Percentiles rank a stretch among this genome's conserved stretches.
Evolutionary conservation across 257 asterid species (phyloP).

Genomic region (Cinchona pubescens): DNA sequence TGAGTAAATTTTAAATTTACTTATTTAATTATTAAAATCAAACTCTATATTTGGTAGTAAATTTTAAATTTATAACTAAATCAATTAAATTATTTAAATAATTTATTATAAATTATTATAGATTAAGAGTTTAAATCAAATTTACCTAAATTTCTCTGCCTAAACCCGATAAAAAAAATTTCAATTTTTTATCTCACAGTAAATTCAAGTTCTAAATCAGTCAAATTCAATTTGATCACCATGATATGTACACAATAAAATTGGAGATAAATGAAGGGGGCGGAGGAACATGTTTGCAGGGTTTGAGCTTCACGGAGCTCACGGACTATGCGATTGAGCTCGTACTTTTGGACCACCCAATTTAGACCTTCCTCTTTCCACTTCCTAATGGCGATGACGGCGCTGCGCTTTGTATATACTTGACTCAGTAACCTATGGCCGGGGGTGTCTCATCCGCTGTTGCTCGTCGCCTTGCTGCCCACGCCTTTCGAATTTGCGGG

Average conservation of each 20-base stretch:
- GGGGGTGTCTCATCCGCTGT: slow-evolving; percentile 54
- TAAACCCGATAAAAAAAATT: no score
- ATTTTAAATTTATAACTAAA: no score
- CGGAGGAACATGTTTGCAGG: slow-evolving; percentile 65
- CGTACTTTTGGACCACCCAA: slow-evolving; percentile 61
- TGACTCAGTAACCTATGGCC: slow-evolving; percentile 69
- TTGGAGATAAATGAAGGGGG: neutral
- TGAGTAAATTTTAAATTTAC: no score
- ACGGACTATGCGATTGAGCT: slow-evolving; percentile 80
- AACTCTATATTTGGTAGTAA: no score
- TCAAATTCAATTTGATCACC: no score
- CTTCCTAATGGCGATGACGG: slow-evolving; percentile 59
- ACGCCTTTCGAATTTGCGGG: slow-evolving; percentile 13
- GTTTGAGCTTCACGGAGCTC: slow-evolving; percentile 78
- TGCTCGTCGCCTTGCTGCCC: slow-evolving; percentile 10
- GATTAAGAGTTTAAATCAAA: no score
- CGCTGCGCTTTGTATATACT: slow-evolving; percentile 72
- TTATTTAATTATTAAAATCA: no score
- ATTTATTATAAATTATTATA: no score
- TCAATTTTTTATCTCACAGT: no score
- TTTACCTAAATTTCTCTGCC: no score
- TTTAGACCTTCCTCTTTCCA: slow-evolving; percentile 97
- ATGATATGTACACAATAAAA: neutral
- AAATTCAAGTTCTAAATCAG: neutral
- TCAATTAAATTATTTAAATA: no score